Base-by-base conservation (phyloP, 1,139 yeast genomes). In the Meyerozyma sp. region DNA sequence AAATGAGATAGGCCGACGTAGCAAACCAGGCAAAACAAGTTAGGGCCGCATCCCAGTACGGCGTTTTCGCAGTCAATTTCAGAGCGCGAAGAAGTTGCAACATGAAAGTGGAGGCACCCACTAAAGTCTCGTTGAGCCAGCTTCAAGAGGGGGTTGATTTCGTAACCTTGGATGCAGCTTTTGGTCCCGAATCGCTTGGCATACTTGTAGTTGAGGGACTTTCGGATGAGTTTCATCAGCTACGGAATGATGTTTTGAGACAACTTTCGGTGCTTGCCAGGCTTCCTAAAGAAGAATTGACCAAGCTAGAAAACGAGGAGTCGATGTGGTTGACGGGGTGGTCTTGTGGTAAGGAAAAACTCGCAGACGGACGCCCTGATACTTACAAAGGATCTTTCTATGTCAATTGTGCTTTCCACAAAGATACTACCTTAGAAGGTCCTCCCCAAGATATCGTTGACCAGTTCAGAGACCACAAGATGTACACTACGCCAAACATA, bases 261-360 rank as follows among this genome's bases (percentile, higher is more conserved):
- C 65, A 70, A 35, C 77, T 82, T 1, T 67, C 78, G 1, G 56
- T 59, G 18, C 58, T 81, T 36, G 81, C 82, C 9, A 62, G 61
- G 35, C 62, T 78, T 8, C 70, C 79, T 0, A 43, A 47, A 4
- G 56, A 55, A 3, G 58, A 59, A 10, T 62, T 80, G 32, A 54
- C 52, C 2, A 43, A 50, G 18, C 59, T 80, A 41, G 84, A 79
- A 53, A 62, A 65, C 27, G 75, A 75, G 21, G 81, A 76, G 45
- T 54, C 68, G 5, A 54, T 54, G 47, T 81, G 82, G 77, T 59
- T 80, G 5, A 73, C 77, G 0, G 87, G 86, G 0, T 81, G 86
- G 86, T 79, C 85, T n/a, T 61, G 79, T 40, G 86, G 86, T 1
- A 75, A 73, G 45, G 86, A 81, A 51, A 70, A 61, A 39, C 65